A percentile compares a stretch with the other conserved stretches of the same genome.
Conservation (phyloP, 2,329 filamentous ascomycete genomes). For the Fusarium humuli region DNA sequence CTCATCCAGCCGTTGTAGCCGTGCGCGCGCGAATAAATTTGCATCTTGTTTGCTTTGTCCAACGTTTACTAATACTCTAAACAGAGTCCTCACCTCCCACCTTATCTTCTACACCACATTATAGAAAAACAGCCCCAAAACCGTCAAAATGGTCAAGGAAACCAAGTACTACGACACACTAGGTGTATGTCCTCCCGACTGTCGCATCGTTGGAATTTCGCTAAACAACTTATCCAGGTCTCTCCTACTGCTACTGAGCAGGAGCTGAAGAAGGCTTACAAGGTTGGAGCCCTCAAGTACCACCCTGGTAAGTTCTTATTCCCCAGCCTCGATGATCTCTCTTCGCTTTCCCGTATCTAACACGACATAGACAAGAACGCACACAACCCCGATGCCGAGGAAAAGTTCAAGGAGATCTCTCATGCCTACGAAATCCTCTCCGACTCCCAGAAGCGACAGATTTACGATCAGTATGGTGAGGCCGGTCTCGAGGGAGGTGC, state of each 20-base stretch:
- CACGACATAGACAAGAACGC: slow-evolving; percentile 85
- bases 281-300: slow-evolving; percentile 83
- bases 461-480: slow-evolving; percentile 99
- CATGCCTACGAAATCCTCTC: slow-evolving; percentile 96
- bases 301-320: slow-evolving; percentile 77
- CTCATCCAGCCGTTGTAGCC: neutral
- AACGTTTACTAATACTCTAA: slow-evolving; percentile 40
- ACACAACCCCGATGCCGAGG: slow-evolving; percentile 90
- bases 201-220: neutral
- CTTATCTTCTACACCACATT: slow-evolving; percentile 16
- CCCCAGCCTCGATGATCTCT: neutral
- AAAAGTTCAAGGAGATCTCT: slow-evolving; percentile 98
- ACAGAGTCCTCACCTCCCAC: slow-evolving; percentile 29
- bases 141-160: slow-evolving; percentile 78
- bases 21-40: slow-evolving; percentile 17
- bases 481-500: slow-evolving; percentile 92
- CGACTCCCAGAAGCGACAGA: slow-evolving; percentile 87
- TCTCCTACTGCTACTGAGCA: slow-evolving; percentile 81
- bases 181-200: slow-evolving; percentile 67
- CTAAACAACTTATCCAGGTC: slow-evolving; percentile 66
- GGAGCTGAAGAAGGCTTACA: slow-evolving; percentile 93
- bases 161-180: slow-evolving; percentile 83
- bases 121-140: slow-evolving; percentile 16
- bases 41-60: slow-evolving; percentile 19
- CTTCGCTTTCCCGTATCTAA: slow-evolving; percentile 20